Conservation (phyloP, 2,329 filamentous ascomycete species). For the Neofusicoccum ribis region DNA sequence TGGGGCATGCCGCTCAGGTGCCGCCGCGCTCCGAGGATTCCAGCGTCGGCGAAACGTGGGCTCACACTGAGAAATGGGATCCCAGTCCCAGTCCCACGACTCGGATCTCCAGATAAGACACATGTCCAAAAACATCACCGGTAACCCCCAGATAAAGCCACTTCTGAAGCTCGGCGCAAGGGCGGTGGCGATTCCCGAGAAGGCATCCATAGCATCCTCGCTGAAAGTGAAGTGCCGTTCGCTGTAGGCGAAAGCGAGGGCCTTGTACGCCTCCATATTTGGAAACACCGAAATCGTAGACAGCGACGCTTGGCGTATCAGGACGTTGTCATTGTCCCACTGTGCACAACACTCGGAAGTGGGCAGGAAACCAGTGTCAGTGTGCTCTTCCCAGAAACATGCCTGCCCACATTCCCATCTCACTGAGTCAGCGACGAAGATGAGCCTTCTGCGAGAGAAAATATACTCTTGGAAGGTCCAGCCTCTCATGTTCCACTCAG, state of each 20-base stretch:
- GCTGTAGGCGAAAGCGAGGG: neutral
- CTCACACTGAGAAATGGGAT: neutral
- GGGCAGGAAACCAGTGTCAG: neutral
- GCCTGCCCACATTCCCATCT: neutral
- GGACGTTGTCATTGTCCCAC: neutral
- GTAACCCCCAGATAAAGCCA: neutral
- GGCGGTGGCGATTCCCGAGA: neutral
- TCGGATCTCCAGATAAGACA: neutral
- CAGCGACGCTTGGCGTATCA: neutral
- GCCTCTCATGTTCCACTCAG: neutral
- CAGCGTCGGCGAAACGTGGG: neutral
- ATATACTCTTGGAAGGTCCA: conserved; percentile 15
- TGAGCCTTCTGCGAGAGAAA: neutral
- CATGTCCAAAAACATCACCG: neutral
- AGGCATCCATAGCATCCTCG: neutral
- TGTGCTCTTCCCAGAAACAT: neutral
- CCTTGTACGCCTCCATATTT: neutral
- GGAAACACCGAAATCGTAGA: neutral
- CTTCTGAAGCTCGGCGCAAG: neutral
- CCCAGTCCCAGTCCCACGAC: too few relatives aligned
- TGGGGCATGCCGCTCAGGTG: neutral
- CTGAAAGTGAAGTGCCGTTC: neutral
- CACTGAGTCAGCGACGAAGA: neutral
- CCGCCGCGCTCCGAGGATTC: neutral
- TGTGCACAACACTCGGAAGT: neutral